Evolutionary conservation across 2,329 filamentous ascomycete genomes (phyloP), one percentile per base, ranked within the genome.

Genomic region (Exophiala aquamarina): DNA sequence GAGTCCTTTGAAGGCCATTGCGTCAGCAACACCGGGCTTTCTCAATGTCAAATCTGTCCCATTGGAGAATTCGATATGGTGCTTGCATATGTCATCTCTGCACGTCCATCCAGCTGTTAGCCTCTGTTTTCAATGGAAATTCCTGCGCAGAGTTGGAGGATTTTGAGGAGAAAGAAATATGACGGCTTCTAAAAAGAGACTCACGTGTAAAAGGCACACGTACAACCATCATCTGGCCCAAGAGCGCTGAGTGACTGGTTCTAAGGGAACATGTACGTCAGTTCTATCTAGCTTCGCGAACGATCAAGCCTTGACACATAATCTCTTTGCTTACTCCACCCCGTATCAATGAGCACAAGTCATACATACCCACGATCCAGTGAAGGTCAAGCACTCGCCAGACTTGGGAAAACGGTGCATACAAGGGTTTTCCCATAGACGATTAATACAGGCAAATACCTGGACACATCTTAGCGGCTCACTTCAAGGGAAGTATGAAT

Each of bases 121-220:
- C 11, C 37, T 10, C 14, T 42, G 8, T n/a, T n/a, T n/a, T n/a
- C 5, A 17, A 7, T n/a, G n/a, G n/a, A n/a, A n/a, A n/a, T n/a
- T n/a, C n/a, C n/a, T n/a, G n/a, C n/a, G n/a, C n/a, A n/a, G n/a
- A n/a, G n/a, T n/a, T n/a, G n/a, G n/a, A n/a, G n/a, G n/a, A n/a
- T n/a, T n/a, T n/a, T n/a, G n/a, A n/a, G n/a, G n/a, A n/a, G n/a
- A n/a, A n/a, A n/a, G n/a, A n/a, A n/a, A n/a, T n/a, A n/a, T n/a
- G n/a, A 9, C 14, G 20, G 23, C 3, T 13, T 29, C 15, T 20
- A 6, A n/a, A 15, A 13, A 14, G 6, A 8, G 2, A 35, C 40
- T 19, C 43, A 48, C 45, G 17, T 43, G 39, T 43, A 48, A 26
- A 48, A 43, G 8, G 29, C 26, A 35, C 45, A 48, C 19, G 39